Evolutionary conservation across 495 filamentous ascomycete species (phyloP).

Genomic region (Podospora pseudoanserina): DNA sequence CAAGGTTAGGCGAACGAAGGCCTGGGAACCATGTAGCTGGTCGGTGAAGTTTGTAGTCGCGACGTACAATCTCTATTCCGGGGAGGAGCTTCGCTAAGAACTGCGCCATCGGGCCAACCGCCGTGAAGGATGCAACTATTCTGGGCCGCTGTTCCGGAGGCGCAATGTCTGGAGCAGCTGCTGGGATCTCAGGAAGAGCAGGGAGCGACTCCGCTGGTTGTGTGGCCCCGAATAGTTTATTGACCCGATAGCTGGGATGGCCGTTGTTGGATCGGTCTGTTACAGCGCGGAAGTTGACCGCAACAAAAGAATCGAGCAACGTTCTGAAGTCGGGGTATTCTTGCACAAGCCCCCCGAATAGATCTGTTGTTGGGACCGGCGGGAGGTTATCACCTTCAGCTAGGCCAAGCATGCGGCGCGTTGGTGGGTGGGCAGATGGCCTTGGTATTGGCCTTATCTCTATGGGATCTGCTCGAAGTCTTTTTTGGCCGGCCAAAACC

Average conservation of each 20-base stretch:
- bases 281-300: constrained; percentile 28
- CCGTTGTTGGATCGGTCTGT: too few species aligned
- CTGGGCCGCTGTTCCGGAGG: constrained; percentile 26
- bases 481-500: too few species aligned
- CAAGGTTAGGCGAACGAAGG: constrained; percentile 33
- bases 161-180: constrained; percentile 22
- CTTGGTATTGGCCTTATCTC: too few species aligned
- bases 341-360: neutral
- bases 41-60: constrained; percentile 51
- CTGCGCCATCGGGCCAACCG: constrained; percentile 46
- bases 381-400: neutral
- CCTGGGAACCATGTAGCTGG: constrained; percentile 31
- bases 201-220: neutral
- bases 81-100: constrained; percentile 51
- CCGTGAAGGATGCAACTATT: constrained; percentile 49
- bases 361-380: neutral
- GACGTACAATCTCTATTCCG: constrained; percentile 53
- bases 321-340: constrained; percentile 20
- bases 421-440: too few species aligned
- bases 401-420: too few species aligned
- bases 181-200: constrained; percentile 20
- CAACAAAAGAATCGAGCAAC: constrained; percentile 46
- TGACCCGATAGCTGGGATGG: neutral
- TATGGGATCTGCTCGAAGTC: too few species aligned
- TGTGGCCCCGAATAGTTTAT: constrained; percentile 10